A percentile compares a stretch with the other conserved stretches of the same genome.
Evolutionary conservation across 2,329 filamentous ascomycete genomes (phyloP).

Genomic region (Rhinocladiella mackenziei): DNA sequence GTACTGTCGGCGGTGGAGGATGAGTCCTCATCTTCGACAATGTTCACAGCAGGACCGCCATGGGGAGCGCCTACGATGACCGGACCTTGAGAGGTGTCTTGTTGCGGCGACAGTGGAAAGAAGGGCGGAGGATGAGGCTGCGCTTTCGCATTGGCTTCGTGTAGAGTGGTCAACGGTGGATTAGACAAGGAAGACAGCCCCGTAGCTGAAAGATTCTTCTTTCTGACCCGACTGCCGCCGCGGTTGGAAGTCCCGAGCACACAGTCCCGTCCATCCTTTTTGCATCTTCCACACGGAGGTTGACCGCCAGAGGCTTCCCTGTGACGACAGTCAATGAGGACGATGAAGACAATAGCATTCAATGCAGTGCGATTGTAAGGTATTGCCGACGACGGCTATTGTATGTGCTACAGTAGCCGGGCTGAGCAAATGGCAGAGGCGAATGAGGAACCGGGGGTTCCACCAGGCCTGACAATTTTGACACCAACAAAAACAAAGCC

Average conservation of each 20-base stretch:
- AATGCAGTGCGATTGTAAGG: background rate
- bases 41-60: background rate
- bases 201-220: slow-evolving; percentile 39
- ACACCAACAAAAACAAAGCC: too few species aligned
- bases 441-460: too few species aligned
- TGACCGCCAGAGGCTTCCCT: slow-evolving; percentile 46
- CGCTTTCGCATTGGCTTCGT: slow-evolving; percentile 1
- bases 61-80: background rate
- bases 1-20: slow-evolving; percentile 36
- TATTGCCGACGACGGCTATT: slow-evolving; percentile 18
- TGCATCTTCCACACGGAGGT: slow-evolving; percentile 56
- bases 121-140: slow-evolving; percentile 15
- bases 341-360: slow-evolving; percentile 1
- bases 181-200: slow-evolving; percentile 12
- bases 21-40: slow-evolving; percentile 37
- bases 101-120: slow-evolving; percentile 14
- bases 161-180: slow-evolving; percentile 8
- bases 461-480: too few species aligned
- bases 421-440: too few species aligned
- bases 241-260: slow-evolving; percentile 58
- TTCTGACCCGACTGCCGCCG: slow-evolving; percentile 55
- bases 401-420: slow-evolving; percentile 14
- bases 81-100: slow-evolving; percentile 4
- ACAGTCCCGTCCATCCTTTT: slow-evolving; percentile 56
- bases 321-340: slow-evolving; percentile 13